phyloP scores from a whole-genome alignment of 495 filamentous ascomycete species.

The Tuber umbilicatum region DNA sequence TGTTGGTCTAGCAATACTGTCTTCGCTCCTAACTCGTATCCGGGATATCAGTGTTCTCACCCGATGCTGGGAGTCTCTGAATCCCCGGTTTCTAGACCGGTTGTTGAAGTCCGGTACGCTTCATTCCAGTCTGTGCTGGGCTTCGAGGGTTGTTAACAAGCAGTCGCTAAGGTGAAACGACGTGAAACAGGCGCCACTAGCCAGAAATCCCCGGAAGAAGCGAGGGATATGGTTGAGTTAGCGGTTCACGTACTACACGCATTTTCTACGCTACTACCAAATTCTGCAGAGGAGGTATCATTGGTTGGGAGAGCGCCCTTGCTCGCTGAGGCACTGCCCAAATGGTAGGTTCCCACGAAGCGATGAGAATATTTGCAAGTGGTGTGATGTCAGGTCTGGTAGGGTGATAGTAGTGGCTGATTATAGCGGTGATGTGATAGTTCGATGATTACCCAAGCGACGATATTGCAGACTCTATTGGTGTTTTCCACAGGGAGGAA shows the following conservation, averaged over 20 bases:
- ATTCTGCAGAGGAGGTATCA: constrained; percentile 44
- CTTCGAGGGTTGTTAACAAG: not conserved
- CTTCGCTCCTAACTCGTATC: constrained; percentile 54
- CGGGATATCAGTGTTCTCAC: constrained; percentile 45
- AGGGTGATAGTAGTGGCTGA: not conserved
- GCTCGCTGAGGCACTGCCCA: constrained; percentile 48
- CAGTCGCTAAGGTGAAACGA: not conserved
- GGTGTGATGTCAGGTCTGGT: not conserved
- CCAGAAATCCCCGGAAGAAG: constrained; percentile 43
- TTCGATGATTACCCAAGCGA: constrained; percentile 48
- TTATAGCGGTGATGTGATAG: constrained; percentile 37
- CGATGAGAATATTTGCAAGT: not conserved
- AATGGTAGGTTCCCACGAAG: constrained; percentile 46
- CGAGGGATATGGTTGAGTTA: constrained; percentile 56
- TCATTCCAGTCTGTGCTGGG: not conserved
- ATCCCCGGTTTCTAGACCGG: constrained; percentile 55
- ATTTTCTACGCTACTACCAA: constrained; percentile 51
- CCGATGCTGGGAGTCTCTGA: constrained; percentile 51
- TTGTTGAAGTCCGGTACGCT: constrained; percentile 49
- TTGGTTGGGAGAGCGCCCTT: constrained; percentile 49
- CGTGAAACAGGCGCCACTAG: constrained; percentile 39
- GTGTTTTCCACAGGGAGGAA: constrained; percentile 42
- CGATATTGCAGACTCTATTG: constrained; percentile 52
- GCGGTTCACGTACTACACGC: constrained; percentile 56
- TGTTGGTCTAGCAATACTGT: constrained; percentile 59